Conservation (phyloP, 2,329 filamentous ascomycete genomes). For the Zymoseptoria crescenta region DNA sequence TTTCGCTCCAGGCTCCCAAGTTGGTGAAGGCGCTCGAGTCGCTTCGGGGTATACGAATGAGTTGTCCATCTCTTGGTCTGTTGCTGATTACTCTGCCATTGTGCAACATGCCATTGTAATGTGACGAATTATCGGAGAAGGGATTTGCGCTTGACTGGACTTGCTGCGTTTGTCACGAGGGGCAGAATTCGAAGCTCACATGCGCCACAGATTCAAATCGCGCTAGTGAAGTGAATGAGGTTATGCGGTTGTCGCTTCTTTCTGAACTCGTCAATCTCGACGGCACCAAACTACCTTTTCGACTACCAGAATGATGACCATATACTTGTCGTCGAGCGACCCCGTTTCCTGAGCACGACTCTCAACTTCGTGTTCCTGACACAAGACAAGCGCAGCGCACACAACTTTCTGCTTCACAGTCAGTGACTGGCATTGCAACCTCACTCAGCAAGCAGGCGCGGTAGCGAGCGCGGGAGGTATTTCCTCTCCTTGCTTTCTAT, state of each 20-base stretch:
- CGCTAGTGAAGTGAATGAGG: neutral
- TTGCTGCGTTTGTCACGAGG: neutral
- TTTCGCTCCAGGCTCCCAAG: neutral
- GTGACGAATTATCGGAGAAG: neutral
- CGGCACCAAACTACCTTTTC: too few relatives aligned
- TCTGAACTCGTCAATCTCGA: too few relatives aligned
- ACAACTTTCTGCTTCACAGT: too few relatives aligned
- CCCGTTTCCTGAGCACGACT: too few relatives aligned
- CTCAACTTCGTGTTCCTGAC: too few relatives aligned
- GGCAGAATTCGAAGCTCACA: neutral
- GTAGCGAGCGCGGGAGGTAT: too few relatives aligned
- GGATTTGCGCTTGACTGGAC: neutral
- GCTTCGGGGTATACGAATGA: neutral
- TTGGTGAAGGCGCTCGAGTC: neutral
- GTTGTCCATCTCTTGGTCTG: neutral
- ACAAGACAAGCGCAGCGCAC: too few relatives aligned
- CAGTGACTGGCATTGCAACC: too few relatives aligned
- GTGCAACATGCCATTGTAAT: neutral
- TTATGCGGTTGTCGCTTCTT: neutral
- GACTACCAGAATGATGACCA: too few relatives aligned
- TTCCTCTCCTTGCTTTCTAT: too few relatives aligned
- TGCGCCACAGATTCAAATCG: neutral
- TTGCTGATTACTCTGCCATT: neutral
- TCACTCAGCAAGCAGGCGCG: too few relatives aligned
- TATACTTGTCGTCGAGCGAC: too few relatives aligned